phyloP scores from a whole-genome alignment of 192 early-diverging fungal genomes.

The Coemansia aciculifera region DNA sequence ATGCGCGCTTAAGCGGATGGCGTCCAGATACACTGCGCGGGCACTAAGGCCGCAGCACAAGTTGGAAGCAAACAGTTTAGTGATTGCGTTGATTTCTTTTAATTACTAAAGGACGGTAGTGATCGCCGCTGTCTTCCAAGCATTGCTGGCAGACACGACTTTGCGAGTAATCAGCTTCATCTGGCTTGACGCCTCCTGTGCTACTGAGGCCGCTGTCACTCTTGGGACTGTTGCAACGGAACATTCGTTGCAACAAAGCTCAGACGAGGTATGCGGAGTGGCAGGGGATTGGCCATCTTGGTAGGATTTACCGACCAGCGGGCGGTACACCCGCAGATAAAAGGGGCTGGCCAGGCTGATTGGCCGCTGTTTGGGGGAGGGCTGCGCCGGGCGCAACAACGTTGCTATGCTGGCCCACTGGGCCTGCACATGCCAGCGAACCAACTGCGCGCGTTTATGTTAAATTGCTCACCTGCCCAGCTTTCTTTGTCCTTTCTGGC shows the following conservation, averaged over 20 bases:
- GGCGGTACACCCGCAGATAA: not conserved
- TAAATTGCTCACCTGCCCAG: constrained; percentile 2
- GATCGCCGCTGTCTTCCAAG: not conserved
- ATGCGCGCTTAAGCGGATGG: not conserved
- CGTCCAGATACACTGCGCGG: not conserved
- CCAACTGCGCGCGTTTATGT: not conserved
- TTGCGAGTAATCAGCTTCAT: no score
- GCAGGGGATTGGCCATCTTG: constrained; percentile 1
- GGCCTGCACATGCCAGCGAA: not conserved
- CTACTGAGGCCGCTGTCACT: not conserved
- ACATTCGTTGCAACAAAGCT: not conserved
- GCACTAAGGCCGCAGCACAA: not conserved
- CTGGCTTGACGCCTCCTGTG: not conserved
- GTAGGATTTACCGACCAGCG: not conserved
- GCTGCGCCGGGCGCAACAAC: constrained; percentile 4
- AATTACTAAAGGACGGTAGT: not conserved
- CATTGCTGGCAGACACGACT: not conserved
- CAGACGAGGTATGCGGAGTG: not conserved
- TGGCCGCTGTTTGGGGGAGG: constrained; percentile 10
- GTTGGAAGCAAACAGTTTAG: not conserved
- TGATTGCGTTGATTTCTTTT: not conserved
- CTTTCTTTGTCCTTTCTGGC: constrained; percentile 7
- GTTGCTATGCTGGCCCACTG: not conserved
- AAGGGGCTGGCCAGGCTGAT: not conserved
- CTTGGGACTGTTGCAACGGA: not conserved